Evolutionary conservation across 768 basidiomycete species (phyloP).

Genomic region (Tricholoma terreum): DNA sequence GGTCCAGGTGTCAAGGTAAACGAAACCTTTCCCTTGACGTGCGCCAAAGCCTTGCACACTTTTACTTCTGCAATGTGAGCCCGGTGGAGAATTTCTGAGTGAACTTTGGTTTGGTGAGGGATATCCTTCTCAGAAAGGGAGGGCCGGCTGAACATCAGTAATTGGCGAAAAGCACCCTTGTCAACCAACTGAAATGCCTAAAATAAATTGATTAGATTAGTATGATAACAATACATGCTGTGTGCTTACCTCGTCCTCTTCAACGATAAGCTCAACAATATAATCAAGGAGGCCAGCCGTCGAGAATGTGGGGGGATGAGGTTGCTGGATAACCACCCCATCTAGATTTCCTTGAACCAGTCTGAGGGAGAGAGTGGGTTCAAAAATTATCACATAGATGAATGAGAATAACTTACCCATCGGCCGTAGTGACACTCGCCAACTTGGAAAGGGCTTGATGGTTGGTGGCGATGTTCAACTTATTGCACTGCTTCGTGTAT

Average conservation of each 20-base stretch:
- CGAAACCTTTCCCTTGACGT: neutral
- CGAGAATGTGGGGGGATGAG: neutral
- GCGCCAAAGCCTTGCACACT: neutral
- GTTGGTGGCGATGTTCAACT: neutral
- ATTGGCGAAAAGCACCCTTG: too few relatives aligned
- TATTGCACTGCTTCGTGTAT: neutral
- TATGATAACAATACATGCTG: neutral
- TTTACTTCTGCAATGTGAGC: neutral
- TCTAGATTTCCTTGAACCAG: neutral
- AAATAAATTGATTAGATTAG: too few relatives aligned
- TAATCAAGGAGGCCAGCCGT: too few relatives aligned
- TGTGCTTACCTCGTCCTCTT: too few relatives aligned
- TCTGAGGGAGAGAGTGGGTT: neutral
- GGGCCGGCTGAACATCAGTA: too few relatives aligned
- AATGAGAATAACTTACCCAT: neutral
- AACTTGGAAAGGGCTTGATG: neutral
- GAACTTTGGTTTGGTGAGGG: neutral
- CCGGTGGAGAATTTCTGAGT: too few relatives aligned
- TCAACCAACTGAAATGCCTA: too few relatives aligned
- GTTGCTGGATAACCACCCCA: neutral
- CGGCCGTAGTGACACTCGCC: neutral
- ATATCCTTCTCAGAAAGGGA: neutral
- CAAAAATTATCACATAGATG: neutral
- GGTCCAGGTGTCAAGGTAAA: conserved; percentile 21
- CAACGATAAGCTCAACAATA: too few relatives aligned